These are phyloP conservation scores for Cladosporium sp. DNA, from an alignment of 2,329 filamentous ascomycete genomes.

Conservation along the genomic window DNA sequence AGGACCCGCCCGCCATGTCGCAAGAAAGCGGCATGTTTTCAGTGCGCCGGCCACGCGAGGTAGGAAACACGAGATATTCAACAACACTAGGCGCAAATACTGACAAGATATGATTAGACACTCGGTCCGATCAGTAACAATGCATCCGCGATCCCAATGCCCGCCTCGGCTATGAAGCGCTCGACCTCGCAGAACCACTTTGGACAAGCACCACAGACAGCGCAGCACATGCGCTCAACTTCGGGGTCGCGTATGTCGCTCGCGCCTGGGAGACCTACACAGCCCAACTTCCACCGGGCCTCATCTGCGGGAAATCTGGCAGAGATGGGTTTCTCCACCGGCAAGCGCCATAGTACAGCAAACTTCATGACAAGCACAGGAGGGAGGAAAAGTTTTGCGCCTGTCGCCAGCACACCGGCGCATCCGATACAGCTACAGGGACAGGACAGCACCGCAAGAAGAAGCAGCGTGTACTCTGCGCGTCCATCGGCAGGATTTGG, in stretches of 20 bases:
- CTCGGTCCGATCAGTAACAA: constrained; percentile 80
- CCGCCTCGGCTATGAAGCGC: constrained; percentile 89
- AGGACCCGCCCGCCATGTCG: constrained; percentile 58
- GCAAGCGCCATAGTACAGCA: constrained; percentile 77
- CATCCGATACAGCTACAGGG: constrained; percentile 32
- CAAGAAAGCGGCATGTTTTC: constrained; percentile 87
- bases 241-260: constrained; percentile 84
- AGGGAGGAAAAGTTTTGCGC: constrained; percentile 67
- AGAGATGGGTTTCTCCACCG: constrained; percentile 76
- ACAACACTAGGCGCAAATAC: too few species aligned
- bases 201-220: constrained; percentile 59
- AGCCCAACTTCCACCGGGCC: constrained; percentile 80
- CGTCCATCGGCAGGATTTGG: constrained; percentile 61
- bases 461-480: constrained; percentile 67
- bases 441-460: constrained; percentile 56
- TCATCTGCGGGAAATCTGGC: constrained; percentile 76
- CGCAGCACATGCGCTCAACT: constrained; percentile 73
- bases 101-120: constrained; percentile 48
- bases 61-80: too few species aligned
- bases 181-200: constrained; percentile 71
- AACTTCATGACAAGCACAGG: constrained; percentile 55
- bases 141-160: constrained; percentile 75
- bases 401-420: constrained; percentile 50
- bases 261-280: constrained; percentile 74
- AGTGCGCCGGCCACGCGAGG: constrained; percentile 80